Evolutionary conservation across 2,329 filamentous ascomycete genomes (phyloP).

Genomic region (Lachnellula subtilissima): DNA sequence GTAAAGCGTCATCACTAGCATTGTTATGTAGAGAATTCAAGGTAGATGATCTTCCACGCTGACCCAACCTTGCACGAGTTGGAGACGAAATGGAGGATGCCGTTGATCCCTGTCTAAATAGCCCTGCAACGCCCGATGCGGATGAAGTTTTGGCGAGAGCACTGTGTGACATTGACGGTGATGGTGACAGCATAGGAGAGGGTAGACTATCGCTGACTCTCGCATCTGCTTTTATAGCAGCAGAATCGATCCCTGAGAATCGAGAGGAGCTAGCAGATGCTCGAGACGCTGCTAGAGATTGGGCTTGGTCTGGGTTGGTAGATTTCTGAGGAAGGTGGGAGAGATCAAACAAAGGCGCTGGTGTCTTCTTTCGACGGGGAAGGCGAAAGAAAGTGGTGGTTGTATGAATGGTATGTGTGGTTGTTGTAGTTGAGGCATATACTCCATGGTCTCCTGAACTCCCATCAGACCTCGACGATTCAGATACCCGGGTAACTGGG

Average conservation of each 20-base stretch:
- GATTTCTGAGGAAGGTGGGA: slow-evolving; percentile 82
- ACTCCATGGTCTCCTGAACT: slow-evolving; percentile 66
- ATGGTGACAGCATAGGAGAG: slow-evolving; percentile 29
- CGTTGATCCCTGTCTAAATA: slow-evolving; percentile 57
- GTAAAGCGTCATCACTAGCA: slow-evolving; percentile 65
- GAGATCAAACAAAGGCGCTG: slow-evolving; percentile 76
- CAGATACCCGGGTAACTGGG: slow-evolving; percentile 64
- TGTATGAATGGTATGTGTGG: slow-evolving; percentile 58
- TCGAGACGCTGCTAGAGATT: slow-evolving; percentile 35
- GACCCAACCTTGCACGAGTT: slow-evolving; percentile 52
- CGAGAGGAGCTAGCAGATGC: slow-evolving; percentile 41
- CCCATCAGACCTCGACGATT: slow-evolving; percentile 85
- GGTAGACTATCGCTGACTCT: slow-evolving; percentile 12
- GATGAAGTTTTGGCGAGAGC: slow-evolving; percentile 22
- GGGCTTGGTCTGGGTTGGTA: slow-evolving; percentile 34
- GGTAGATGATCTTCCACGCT: slow-evolving; percentile 80
- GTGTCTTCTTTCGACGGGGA: slow-evolving; percentile 64
- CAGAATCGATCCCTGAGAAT: slow-evolving; percentile 27
- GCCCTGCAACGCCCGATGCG: slow-evolving; percentile 34
- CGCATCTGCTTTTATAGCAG: slow-evolving; percentile 33
- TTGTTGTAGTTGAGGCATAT: slow-evolving; percentile 54
- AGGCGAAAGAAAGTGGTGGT: slow-evolving; percentile 77
- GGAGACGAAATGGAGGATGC: slow-evolving; percentile 67
- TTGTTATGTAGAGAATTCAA: slow-evolving; percentile 74
- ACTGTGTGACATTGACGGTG: slow-evolving; percentile 19